These are phyloP conservation scores for Alternaria sp. DNA, from an alignment of 2,329 filamentous ascomycete species.

Conservation along the genomic window DNA sequence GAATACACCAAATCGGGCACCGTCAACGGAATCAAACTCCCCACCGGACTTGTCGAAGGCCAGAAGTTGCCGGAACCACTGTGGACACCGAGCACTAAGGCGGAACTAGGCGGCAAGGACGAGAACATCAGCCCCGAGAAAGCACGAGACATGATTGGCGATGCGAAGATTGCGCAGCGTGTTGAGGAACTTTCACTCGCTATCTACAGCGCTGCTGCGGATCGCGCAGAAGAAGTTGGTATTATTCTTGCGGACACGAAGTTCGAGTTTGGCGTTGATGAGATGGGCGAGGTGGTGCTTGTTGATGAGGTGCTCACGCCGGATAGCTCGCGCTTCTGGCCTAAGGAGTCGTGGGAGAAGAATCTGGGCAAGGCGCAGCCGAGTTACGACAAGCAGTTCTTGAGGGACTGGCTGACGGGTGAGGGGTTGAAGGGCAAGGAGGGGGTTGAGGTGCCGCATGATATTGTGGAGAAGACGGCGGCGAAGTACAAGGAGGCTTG, in stretches of 20 bases:
- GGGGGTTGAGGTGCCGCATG: slow-evolving; percentile 73
- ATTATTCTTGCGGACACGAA: slow-evolving; percentile 82
- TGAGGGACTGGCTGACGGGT: slow-evolving; percentile 80
- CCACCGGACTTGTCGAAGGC: slow-evolving; percentile 72
- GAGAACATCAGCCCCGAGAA: slow-evolving; percentile 79
- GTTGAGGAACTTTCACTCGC: slow-evolving; percentile 70
- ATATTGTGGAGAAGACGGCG: slow-evolving; percentile 71
- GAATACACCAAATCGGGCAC: slow-evolving; percentile 78
- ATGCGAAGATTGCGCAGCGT: slow-evolving; percentile 66
- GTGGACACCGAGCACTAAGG: slow-evolving; percentile 86
- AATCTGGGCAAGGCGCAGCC: slow-evolving; percentile 73
- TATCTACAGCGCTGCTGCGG: slow-evolving; percentile 68
- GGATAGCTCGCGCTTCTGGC: slow-evolving; percentile 81
- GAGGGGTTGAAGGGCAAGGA: slow-evolving; percentile 77
- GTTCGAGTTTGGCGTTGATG: slow-evolving; percentile 75
- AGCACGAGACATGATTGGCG: slow-evolving; percentile 65
- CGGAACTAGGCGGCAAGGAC: slow-evolving; percentile 77
- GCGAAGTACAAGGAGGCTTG: slow-evolving; percentile 79
- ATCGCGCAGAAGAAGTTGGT: slow-evolving; percentile 68
- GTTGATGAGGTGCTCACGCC: slow-evolving; percentile 88
- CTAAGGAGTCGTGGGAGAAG: slow-evolving; percentile 68
- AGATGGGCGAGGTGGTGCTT: slow-evolving; percentile 69
- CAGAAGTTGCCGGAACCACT: slow-evolving; percentile 72
- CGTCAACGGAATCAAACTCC: slow-evolving; percentile 76
- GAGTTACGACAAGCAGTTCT: slow-evolving; percentile 80